A percentile compares a stretch with the other conserved stretches of the same genome.
phyloP scores from a whole-genome alignment of 176 grass and related monocot species.

The Rhynchospora pubera region DNA sequence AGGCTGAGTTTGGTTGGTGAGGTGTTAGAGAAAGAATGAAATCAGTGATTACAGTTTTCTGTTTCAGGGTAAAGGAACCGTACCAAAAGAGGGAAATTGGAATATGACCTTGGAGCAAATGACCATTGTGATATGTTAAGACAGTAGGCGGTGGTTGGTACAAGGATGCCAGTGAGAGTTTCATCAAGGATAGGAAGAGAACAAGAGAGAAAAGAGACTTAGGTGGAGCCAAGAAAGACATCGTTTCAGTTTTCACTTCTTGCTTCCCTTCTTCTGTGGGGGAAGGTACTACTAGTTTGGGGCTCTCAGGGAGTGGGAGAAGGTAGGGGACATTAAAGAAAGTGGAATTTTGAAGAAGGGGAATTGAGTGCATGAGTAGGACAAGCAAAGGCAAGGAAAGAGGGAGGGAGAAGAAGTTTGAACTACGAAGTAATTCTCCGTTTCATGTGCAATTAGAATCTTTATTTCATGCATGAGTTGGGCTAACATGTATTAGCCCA shows the following conservation, averaged over 20 bases:
- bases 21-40: constrained; percentile 77
- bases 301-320: background rate
- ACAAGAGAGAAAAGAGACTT: constrained; percentile 4
- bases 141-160: constrained; percentile 43
- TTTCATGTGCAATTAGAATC: constrained; percentile 1
- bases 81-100: constrained; percentile 81
- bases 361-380: constrained; percentile 19
- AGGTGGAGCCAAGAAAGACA: background rate
- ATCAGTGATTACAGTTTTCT: constrained; percentile 55
- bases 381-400: constrained; percentile 7
- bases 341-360: background rate
- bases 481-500: background rate
- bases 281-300: background rate
- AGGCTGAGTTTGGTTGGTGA: constrained; percentile 15
- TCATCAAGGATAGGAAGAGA: background rate
- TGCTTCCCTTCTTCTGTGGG: background rate
- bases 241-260: background rate
- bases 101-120: constrained; percentile 51
- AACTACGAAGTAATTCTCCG: constrained; percentile 17
- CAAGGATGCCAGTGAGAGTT: constrained; percentile 25
- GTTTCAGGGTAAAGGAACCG: constrained; percentile 58
- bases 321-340: constrained; percentile 10
- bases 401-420: constrained; percentile 8
- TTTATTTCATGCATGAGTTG: background rate
- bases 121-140: constrained; percentile 60